Conservation (phyloP, 352 stramenopile species). For the Pythium volutum region DNA sequence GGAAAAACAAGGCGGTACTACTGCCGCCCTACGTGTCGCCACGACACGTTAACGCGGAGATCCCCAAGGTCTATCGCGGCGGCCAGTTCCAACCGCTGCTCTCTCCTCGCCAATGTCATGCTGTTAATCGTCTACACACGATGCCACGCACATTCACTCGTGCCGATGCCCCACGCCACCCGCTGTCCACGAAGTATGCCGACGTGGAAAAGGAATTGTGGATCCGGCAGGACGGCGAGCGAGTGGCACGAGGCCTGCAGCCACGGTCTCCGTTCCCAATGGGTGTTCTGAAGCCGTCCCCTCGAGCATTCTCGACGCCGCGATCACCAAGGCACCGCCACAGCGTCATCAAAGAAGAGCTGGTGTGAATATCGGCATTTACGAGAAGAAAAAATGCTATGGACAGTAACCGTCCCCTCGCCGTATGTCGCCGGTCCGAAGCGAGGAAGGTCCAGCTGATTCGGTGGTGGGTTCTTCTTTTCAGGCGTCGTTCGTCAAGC, state of each 20-base stretch:
- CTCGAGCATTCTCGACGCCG: neutral
- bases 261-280: conserved; percentile 10
- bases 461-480: neutral
- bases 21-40: conserved; percentile 48
- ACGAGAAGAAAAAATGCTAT: neutral
- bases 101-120: conserved; percentile 40
- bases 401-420: neutral
- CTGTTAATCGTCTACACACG: conserved; percentile 46
- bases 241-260: neutral
- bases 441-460: no score
- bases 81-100: conserved; percentile 51
- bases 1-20: conserved; percentile 45
- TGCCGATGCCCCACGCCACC: conserved; percentile 12
- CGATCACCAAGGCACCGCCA: conserved; percentile 13
- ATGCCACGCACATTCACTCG: conserved; percentile 26
- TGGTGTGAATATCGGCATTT: conserved; percentile 2
- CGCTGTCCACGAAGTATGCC: conserved; percentile 30
- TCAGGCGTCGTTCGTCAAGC: conserved; percentile 5
- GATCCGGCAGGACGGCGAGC: conserved; percentile 5
- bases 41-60: conserved; percentile 44
- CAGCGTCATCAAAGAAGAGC: conserved; percentile 25
- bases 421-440: no score
- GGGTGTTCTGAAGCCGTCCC: neutral
- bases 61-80: conserved; percentile 58
- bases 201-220: conserved; percentile 24